Base-by-base conservation (phyloP, 257 asterid genomes). In the Salvia rosmarinus region DNA sequence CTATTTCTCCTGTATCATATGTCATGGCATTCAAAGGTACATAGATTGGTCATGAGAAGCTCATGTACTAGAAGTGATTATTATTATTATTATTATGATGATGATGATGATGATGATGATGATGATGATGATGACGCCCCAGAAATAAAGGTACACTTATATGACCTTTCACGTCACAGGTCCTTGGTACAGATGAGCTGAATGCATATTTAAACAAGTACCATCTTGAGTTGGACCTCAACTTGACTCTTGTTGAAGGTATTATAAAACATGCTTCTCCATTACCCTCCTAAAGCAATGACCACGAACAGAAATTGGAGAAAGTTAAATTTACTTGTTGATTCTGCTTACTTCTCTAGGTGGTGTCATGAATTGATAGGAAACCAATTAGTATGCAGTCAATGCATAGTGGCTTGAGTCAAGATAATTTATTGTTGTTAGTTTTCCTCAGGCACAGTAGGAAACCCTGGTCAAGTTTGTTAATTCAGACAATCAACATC, bases 211-310 rank as follows among this genome's bases (percentile, higher is more conserved):
- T 86, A 67, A 79, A 62, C 64, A 81, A 82, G 62, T 84, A 86
- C 61, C 82, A 71, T 54, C 85, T 86, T 56, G 89, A 86, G 77
- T 85, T 86, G 54, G 92, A 86, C 88, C 89, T 52, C 86, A 86
- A 77, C 89, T 86, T 68, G 89, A 84, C 89, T 54, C 86, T 86
- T 57, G 89, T 86, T 63, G 89, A 68, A 86, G 92, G 92, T 86
- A 80, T 37, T 39, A 9, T 6, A 21, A 51, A 17, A 28, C 50
- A 49, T 25, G 0, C 37, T 32, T 32, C 37, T 32, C 6, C 6
- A 32, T 32, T 32, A 4, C 37, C 37, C 37, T 32, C 4, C 37
- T 5, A 32, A 32, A 32, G 37, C 1, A 2, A 1, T 16, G 17
- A 6, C 17, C 21, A 50, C 0, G 25, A 16, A 50, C 56, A 50